A percentile compares a stretch with the other conserved stretches of the same genome.
Conservation (phyloP, 768 basidiomycete genomes). For the Suillus hirtellus region DNA sequence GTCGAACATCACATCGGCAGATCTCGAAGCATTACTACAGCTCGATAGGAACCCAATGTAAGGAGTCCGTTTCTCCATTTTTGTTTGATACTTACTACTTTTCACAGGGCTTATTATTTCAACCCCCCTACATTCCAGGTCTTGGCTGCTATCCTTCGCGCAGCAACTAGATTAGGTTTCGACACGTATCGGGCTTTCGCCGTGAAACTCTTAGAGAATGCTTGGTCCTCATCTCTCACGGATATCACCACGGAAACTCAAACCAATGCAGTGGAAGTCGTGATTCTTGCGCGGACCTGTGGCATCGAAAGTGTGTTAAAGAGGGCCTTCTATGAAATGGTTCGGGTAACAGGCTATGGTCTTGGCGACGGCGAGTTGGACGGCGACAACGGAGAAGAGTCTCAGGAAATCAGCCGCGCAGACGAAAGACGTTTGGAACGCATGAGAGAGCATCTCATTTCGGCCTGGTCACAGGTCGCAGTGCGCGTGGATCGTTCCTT, state of each 20-base stretch:
- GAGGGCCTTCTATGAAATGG: slow-evolving; percentile 39
- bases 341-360: slow-evolving; percentile 6
- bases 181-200: slow-evolving; percentile 30
- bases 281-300: slow-evolving; percentile 33
- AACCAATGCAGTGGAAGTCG: slow-evolving; percentile 30
- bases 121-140: slow-evolving; percentile 6
- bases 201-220: slow-evolving; percentile 27
- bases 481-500: slow-evolving; percentile 9
- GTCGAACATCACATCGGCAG: slow-evolving; percentile 3
- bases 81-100: neutral
- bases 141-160: slow-evolving; percentile 37
- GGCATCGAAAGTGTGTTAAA: slow-evolving; percentile 32
- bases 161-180: slow-evolving; percentile 36
- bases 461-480: slow-evolving; percentile 10
- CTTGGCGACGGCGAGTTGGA: slow-evolving; percentile 11
- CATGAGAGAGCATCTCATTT: slow-evolving; percentile 11
- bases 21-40: slow-evolving; percentile 9
- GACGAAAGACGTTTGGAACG: slow-evolving; percentile 9
- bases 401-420: slow-evolving; percentile 5
- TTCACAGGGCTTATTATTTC: slow-evolving; percentile 4
- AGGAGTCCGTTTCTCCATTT: neutral
- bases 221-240: slow-evolving; percentile 32
- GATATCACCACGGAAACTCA: slow-evolving; percentile 14
- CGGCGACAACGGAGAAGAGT: neutral
- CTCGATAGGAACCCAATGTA: slow-evolving; percentile 10